A percentile compares a stretch with the other conserved stretches of the same genome.
phyloP scores from a whole-genome alignment of 2,329 filamentous ascomycete species.

The Phialemonium atrogriseum region DNA sequence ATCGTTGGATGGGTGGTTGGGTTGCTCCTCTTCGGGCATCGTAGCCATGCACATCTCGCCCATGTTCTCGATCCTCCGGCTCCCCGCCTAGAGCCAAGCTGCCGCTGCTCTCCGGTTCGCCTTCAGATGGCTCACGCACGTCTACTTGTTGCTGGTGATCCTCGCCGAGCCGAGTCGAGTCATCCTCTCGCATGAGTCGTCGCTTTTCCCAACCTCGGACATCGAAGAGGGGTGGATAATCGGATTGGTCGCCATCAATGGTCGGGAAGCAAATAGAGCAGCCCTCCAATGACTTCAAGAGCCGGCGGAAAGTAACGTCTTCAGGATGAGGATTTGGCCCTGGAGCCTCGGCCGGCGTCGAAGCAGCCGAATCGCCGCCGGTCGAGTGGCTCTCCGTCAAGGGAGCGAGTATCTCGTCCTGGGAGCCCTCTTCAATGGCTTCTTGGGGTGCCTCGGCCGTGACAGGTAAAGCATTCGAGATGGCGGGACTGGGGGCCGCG shows the following conservation, averaged over 20 bases:
- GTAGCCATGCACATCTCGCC: slow-evolving; percentile 40
- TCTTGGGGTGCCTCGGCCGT: slow-evolving; percentile 42
- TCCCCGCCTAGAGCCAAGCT: slow-evolving; percentile 89
- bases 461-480: slow-evolving; percentile 49
- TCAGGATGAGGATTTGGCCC: slow-evolving; percentile 8
- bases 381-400: slow-evolving; percentile 5
- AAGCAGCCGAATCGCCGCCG: neutral
- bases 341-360: neutral
- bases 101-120: slow-evolving; percentile 68
- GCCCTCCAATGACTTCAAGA: slow-evolving; percentile 28
- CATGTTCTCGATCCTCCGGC: slow-evolving; percentile 68
- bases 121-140: slow-evolving; percentile 49
- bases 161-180: slow-evolving; percentile 40
- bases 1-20: slow-evolving; percentile 70
- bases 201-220: slow-evolving; percentile 73
- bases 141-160: slow-evolving; percentile 42
- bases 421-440: slow-evolving; percentile 23
- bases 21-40: slow-evolving; percentile 58
- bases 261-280: slow-evolving; percentile 25
- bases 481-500: slow-evolving; percentile 73
- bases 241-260: slow-evolving; percentile 6
- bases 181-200: slow-evolving; percentile 67
- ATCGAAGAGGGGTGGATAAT: slow-evolving; percentile 74
- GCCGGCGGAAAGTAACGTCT: slow-evolving; percentile 19
- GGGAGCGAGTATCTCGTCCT: slow-evolving; percentile 23